A percentile compares a stretch with the other conserved stretches of the same genome.
phyloP scores from a whole-genome alignment of 768 basidiomycete species.

The Royoungia palumana region DNA sequence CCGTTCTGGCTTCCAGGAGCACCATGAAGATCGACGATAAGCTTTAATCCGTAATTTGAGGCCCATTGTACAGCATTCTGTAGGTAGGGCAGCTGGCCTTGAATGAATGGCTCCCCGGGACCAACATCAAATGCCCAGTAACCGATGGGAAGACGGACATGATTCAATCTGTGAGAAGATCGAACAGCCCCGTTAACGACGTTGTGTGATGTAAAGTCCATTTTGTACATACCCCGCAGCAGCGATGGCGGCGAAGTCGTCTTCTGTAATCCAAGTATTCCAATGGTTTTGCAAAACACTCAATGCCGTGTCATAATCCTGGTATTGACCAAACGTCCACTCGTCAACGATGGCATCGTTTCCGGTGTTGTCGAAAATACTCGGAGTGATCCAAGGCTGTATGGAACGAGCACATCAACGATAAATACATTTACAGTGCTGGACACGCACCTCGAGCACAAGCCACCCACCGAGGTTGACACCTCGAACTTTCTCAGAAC shows the following conservation, averaged over 20 bases:
- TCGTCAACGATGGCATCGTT: constrained; percentile 65
- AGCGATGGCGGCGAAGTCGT: constrained; percentile 72
- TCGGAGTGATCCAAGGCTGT: constrained; percentile 84
- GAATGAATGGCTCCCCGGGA: constrained; percentile 73
- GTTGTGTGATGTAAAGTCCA: background rate
- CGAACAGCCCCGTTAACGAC: constrained; percentile 5
- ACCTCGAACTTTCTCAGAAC: constrained; percentile 69
- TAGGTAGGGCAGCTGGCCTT: constrained; percentile 72
- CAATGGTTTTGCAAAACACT: constrained; percentile 62
- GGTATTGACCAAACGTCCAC: constrained; percentile 71
- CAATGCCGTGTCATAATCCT: constrained; percentile 48
- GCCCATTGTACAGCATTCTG: constrained; percentile 71
- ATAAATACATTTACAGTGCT: background rate
- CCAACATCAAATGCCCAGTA: constrained; percentile 88
- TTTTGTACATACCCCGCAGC: constrained; percentile 56
- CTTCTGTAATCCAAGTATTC: constrained; percentile 81
- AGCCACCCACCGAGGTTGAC: constrained; percentile 79
- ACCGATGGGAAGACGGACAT: constrained; percentile 81
- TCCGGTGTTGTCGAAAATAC: constrained; percentile 58
- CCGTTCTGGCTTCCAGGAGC: constrained; percentile 86
- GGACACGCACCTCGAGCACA: constrained; percentile 43
- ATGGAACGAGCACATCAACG: constrained; percentile 39
- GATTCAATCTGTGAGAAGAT: constrained; percentile 57
- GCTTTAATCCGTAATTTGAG: constrained; percentile 61
- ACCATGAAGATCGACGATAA: constrained; percentile 78